These are phyloP conservation scores for Citrus maxima DNA, from an alignment of 345 rosid species.

Conservation along the genomic window DNA sequence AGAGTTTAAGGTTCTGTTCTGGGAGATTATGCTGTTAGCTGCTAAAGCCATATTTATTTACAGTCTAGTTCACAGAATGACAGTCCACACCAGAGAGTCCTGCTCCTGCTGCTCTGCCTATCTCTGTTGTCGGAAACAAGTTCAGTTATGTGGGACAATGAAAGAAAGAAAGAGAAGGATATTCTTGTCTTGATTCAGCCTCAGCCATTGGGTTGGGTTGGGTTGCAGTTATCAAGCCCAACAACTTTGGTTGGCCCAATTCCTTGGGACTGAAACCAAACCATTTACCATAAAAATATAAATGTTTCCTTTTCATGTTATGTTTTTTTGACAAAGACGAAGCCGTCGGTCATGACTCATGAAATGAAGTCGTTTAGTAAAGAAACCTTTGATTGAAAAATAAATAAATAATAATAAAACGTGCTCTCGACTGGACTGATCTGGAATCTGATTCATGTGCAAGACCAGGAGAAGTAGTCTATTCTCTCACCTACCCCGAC, in stretches of 20 bases:
- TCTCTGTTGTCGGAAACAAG: neutral
- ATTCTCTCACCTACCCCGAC: too few species aligned
- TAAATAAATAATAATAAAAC: too few species aligned
- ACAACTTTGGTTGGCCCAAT: too few species aligned
- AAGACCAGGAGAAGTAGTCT: too few species aligned
- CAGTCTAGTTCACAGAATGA: neutral
- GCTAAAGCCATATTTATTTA: conserved; percentile 33
- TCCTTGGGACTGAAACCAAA: neutral
- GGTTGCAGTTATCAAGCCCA: conserved; percentile 1
- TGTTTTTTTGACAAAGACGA: too few species aligned
- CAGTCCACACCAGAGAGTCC: neutral
- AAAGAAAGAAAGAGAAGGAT: neutral
- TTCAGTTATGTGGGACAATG: neutral
- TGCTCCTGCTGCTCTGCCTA: neutral
- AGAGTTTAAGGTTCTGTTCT: conserved; percentile 21
- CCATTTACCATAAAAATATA: neutral
- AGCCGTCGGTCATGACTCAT: neutral
- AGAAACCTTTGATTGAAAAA: too few species aligned
- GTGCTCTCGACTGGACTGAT: too few species aligned
- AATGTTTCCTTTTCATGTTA: too few species aligned
- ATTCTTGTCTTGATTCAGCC: neutral
- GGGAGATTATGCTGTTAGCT: conserved; percentile 25
- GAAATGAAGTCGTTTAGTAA: neutral
- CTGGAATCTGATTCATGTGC: too few species aligned
- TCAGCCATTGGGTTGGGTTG: neutral